phyloP scores from a whole-genome alignment of 176 grass and related monocot genomes.

The Rhynchospora tenuis region DNA sequence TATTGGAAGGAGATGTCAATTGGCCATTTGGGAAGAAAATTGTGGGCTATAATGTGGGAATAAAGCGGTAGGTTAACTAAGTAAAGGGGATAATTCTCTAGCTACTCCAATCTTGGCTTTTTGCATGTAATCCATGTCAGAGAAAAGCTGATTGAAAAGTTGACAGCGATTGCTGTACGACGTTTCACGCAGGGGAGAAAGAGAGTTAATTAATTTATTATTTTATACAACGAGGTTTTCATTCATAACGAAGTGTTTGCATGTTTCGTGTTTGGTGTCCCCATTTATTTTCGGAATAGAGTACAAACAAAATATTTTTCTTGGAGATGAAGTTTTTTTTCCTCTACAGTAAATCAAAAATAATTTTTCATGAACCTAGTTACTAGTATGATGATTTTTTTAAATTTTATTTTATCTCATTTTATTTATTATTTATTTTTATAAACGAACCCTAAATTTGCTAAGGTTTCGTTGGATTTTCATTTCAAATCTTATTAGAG shows the following conservation, averaged over 20 bases:
- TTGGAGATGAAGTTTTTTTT: no score
- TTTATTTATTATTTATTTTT: no score
- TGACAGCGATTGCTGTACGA: slow-evolving; percentile 26
- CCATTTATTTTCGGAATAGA: neutral
- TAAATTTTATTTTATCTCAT: no score
- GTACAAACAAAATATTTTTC: neutral
- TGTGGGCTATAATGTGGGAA: slow-evolving; percentile 16
- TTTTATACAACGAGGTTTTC: slow-evolving; percentile 18
- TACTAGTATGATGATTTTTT: no score
- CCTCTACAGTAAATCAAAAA: no score
- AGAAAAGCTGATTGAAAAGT: slow-evolving; percentile 30
- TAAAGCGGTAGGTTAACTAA: slow-evolving; percentile 13
- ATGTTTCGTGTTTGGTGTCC: neutral
- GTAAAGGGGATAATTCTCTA: neutral
- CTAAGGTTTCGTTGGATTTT: no score
- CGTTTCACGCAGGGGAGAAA: slow-evolving; percentile 3
- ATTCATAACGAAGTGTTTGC: neutral
- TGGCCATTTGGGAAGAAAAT: slow-evolving; percentile 5
- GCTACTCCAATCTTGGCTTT: slow-evolving; percentile 26
- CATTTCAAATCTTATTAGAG: no score
- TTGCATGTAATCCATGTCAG: slow-evolving; percentile 31
- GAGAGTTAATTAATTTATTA: neutral
- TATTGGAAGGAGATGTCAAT: neutral
- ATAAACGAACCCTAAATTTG: no score
- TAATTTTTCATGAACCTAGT: no score